Conservation (phyloP, 768 basidiomycete species). For the Inosperma sp. region DNA sequence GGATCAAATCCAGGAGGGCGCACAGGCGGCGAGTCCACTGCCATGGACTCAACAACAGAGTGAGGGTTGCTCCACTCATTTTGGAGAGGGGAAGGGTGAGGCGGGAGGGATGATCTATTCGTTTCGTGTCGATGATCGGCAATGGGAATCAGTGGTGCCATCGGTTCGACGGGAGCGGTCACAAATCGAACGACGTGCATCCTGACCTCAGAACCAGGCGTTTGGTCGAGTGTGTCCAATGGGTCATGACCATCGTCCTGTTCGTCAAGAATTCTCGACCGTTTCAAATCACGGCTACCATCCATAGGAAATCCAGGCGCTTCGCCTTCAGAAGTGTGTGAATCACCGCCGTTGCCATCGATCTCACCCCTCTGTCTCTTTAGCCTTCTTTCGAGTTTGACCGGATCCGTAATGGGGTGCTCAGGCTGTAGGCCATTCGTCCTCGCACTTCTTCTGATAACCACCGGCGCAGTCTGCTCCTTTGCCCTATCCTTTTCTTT, state of each 20-base stretch:
- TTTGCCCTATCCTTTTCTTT: slow-evolving; percentile 42
- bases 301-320: slow-evolving; percentile 22
- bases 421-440: slow-evolving; percentile 71
- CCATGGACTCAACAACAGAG: not conserved
- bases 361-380: slow-evolving; percentile 67
- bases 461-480: slow-evolving; percentile 33
- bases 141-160: slow-evolving; percentile 16
- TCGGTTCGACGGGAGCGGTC: slow-evolving; percentile 26
- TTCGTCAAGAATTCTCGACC: slow-evolving; percentile 44
- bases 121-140: slow-evolving; percentile 9
- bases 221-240: slow-evolving; percentile 38
- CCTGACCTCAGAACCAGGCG: slow-evolving; percentile 28
- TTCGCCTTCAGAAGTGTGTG: slow-evolving; percentile 53
- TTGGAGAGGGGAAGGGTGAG: not conserved
- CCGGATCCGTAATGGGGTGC: slow-evolving; percentile 67
- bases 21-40: not conserved
- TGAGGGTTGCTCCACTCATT: not conserved
- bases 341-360: slow-evolving; percentile 44
- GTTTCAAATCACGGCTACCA: slow-evolving; percentile 51
- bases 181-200: slow-evolving; percentile 50
- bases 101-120: slow-evolving; percentile 9
- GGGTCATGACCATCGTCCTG: slow-evolving; percentile 49
- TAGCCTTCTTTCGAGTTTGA: slow-evolving; percentile 66
- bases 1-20: slow-evolving; percentile 3
- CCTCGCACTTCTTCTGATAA: slow-evolving; percentile 66